Evolutionary conservation across 768 basidiomycete genomes (phyloP).

Genomic region (Serendipita sp.): DNA sequence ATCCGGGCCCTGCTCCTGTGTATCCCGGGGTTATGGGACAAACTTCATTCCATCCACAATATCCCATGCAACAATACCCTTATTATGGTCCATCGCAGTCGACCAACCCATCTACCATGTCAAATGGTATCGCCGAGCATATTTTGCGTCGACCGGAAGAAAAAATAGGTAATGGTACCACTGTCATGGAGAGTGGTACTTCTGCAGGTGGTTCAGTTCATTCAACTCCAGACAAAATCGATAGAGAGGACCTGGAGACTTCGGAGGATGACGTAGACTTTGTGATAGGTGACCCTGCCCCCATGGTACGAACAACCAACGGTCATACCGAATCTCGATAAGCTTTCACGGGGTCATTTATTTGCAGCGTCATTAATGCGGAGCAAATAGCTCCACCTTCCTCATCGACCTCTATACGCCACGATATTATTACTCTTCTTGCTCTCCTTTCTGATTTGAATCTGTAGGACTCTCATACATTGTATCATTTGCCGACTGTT

Average conservation of each 20-base stretch:
- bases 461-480: no score
- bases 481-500: no score
- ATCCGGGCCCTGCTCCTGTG: background rate
- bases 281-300: background rate
- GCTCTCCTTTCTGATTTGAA: no score
- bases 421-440: no score
- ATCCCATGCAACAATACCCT: background rate
- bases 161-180: background rate
- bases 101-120: background rate
- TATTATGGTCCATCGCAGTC: background rate
- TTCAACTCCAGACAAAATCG: slow-evolving; percentile 1
- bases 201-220: slow-evolving; percentile 1
- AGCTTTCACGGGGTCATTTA: background rate
- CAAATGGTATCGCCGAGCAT: background rate
- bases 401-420: no score
- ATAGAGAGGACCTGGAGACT: background rate
- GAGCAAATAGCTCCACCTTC: no score
- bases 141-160: slow-evolving; percentile 3
- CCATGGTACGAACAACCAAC: background rate
- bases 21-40: background rate
- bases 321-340: background rate
- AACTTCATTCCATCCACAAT: background rate
- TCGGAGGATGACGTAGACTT: slow-evolving; percentile 5
- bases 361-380: no score
- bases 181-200: background rate